Evolutionary conservation across 129 eudicot genomes (phyloP).

Genomic region (Helianthus tuberosus): DNA sequence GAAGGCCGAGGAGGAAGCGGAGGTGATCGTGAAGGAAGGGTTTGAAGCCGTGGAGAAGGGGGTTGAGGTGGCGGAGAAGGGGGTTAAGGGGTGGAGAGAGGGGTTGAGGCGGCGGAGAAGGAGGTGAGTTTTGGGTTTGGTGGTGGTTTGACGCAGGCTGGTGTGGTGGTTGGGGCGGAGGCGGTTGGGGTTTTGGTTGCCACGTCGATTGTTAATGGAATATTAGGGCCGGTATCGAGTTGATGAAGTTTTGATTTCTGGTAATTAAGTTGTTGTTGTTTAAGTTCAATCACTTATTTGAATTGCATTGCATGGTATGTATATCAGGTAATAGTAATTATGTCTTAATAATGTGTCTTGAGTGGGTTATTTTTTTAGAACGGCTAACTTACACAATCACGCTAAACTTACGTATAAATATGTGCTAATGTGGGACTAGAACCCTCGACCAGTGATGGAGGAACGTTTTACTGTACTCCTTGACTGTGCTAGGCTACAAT

Average conservation of each 20-base stretch:
- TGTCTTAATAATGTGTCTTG: not conserved
- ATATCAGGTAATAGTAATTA: not conserved
- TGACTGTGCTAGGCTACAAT: too few relatives aligned
- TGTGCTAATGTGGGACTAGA: too few relatives aligned
- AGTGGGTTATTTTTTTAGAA: too few relatives aligned
- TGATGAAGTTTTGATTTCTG: not conserved
- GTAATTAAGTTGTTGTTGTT: slow-evolving; percentile 10
- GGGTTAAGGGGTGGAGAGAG: slow-evolving; percentile 55
- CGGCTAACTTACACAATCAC: too few relatives aligned
- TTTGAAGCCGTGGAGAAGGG: slow-evolving; percentile 67
- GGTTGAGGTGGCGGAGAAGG: slow-evolving; percentile 55
- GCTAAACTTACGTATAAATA: too few relatives aligned
- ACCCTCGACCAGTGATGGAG: too few relatives aligned
- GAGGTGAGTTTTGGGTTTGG: slow-evolving; percentile 67
- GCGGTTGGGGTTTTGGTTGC: slow-evolving; percentile 71
- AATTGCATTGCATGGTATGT: slow-evolving; percentile 6
- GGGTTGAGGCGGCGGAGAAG: slow-evolving; percentile 48
- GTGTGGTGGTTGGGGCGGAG: slow-evolving; percentile 87
- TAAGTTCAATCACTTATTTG: not conserved
- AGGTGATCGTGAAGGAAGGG: slow-evolving; percentile 67
- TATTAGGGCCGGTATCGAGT: slow-evolving; percentile 67
- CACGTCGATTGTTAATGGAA: slow-evolving; percentile 76
- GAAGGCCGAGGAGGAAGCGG: slow-evolving; percentile 86
- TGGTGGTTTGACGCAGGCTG: slow-evolving; percentile 84
- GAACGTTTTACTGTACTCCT: too few relatives aligned